These are phyloP conservation scores for Lentinula guzmanii DNA, from an alignment of 768 basidiomycete species.

Conservation along the genomic window DNA sequence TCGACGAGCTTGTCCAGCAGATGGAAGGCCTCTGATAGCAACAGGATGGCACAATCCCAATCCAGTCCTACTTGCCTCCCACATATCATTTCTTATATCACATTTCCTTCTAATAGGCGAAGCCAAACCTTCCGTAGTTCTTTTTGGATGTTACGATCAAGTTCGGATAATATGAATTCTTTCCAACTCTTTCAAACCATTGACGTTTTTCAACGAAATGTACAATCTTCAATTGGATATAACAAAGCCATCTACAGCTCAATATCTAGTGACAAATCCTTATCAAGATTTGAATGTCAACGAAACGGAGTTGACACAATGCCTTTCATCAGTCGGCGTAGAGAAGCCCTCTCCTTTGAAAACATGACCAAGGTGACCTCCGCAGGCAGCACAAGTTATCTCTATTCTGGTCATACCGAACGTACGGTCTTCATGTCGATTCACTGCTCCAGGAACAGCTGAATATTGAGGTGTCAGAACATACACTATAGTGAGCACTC, in stretches of 20 bases:
- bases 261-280: neutral
- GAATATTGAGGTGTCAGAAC: constrained; percentile 2
- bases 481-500: neutral
- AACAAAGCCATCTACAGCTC: neutral
- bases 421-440: constrained; percentile 63
- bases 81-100: constrained; percentile 2
- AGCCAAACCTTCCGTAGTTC: constrained; percentile 1
- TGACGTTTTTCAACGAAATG: neutral
- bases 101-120: neutral
- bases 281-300: constrained; percentile 51
- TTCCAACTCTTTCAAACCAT: neutral
- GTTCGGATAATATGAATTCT: neutral
- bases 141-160: constrained; percentile 3
- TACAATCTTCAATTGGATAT: neutral
- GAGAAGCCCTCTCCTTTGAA: constrained; percentile 87
- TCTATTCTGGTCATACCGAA: constrained; percentile 71
- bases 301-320: constrained; percentile 88
- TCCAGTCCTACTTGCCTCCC: constrained; percentile 4
- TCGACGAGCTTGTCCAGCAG: constrained; percentile 73
- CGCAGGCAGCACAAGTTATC: constrained; percentile 87
- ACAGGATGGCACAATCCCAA: neutral
- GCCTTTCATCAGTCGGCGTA: constrained; percentile 80
- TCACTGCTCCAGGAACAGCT: constrained; percentile 90
- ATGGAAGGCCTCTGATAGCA: constrained; percentile 63
- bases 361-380: constrained; percentile 91